phyloP scores from a whole-genome alignment of 1,284 basidiomycete species.

The Heterobasidion occidentale region DNA sequence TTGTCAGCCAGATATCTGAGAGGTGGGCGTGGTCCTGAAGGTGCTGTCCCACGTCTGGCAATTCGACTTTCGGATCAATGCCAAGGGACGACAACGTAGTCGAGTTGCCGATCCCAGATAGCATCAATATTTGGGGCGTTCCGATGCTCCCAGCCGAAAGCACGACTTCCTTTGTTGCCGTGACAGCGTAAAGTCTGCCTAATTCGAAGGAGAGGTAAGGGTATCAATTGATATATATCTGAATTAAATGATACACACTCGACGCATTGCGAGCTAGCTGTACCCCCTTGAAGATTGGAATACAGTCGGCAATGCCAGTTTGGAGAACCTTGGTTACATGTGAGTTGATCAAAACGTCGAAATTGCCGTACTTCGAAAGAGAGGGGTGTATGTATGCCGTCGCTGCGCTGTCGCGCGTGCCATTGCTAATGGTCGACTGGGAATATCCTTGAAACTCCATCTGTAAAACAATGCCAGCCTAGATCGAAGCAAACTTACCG shows the following conservation, averaged over 20 bases:
- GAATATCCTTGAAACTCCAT: slow-evolving; percentile 10
- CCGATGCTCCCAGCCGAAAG: slow-evolving; percentile 34
- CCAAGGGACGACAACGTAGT: slow-evolving; percentile 18
- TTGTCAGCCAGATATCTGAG: slow-evolving; percentile 9
- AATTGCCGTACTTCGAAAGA: slow-evolving; percentile 19
- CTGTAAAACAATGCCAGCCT: not conserved
- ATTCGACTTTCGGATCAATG: slow-evolving; percentile 19
- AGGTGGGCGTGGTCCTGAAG: slow-evolving; percentile 26
- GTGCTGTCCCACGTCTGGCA: slow-evolving; percentile 31
- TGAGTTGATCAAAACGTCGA: slow-evolving; percentile 29
- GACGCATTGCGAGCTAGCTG: slow-evolving; percentile 17
- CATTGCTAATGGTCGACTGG: slow-evolving; percentile 11
- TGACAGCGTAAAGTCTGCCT: slow-evolving; percentile 10
- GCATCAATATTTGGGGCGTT: slow-evolving; percentile 35
- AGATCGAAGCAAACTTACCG: slow-evolving; percentile 12
- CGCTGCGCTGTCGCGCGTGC: slow-evolving; percentile 23
- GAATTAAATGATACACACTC: not conserved
- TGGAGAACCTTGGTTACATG: slow-evolving; percentile 30
- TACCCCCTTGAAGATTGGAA: slow-evolving; percentile 22
- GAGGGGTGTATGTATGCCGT: slow-evolving; percentile 21
- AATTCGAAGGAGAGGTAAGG: not conserved
- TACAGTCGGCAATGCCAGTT: slow-evolving; percentile 12
- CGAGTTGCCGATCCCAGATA: slow-evolving; percentile 35
- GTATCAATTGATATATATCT: not conserved
- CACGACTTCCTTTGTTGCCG: slow-evolving; percentile 32